These are phyloP conservation scores for Avena sativa DNA, from an alignment of 176 grass and related monocot species.

Conservation along the genomic window DNA sequence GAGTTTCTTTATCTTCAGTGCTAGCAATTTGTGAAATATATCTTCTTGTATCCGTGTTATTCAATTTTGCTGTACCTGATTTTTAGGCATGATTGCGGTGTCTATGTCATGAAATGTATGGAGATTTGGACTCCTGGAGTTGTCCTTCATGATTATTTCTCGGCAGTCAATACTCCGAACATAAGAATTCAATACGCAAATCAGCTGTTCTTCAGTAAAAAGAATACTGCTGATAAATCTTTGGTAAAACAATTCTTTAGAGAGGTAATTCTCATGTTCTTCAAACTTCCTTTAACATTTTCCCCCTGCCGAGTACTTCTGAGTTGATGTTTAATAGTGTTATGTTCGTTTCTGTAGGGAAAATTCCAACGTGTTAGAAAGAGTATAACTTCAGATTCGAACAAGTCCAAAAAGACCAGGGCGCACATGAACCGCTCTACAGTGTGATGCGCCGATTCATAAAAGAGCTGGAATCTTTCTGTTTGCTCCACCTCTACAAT, in stretches of 20 bases:
- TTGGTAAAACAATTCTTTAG: neutral
- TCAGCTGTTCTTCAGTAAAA: constrained; percentile 7
- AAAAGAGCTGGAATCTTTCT: neutral
- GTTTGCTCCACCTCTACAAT: neutral
- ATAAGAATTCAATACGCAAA: constrained; percentile 11
- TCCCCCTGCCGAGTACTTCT: neutral
- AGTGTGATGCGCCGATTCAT: neutral
- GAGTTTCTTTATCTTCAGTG: neutral
- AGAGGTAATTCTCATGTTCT: neutral
- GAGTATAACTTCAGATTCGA: neutral
- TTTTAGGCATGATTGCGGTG: constrained; percentile 3
- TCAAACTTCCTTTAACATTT: neutral
- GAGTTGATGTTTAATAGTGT: neutral
- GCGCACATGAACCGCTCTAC: neutral
- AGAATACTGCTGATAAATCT: neutral
- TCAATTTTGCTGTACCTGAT: neutral
- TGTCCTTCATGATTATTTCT: constrained; percentile 22
- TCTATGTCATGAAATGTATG: constrained; percentile 36
- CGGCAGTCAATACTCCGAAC: neutral
- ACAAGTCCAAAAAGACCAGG: neutral
- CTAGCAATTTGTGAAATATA: neutral
- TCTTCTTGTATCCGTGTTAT: neutral
- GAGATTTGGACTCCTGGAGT: neutral
- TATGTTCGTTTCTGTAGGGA: neutral
- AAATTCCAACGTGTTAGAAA: neutral